A percentile compares a stretch with the other conserved stretches of the same genome.
Evolutionary conservation across 306 rosid genomes (phyloP).

Genomic region (Herpetospermum pedunculosum): DNA sequence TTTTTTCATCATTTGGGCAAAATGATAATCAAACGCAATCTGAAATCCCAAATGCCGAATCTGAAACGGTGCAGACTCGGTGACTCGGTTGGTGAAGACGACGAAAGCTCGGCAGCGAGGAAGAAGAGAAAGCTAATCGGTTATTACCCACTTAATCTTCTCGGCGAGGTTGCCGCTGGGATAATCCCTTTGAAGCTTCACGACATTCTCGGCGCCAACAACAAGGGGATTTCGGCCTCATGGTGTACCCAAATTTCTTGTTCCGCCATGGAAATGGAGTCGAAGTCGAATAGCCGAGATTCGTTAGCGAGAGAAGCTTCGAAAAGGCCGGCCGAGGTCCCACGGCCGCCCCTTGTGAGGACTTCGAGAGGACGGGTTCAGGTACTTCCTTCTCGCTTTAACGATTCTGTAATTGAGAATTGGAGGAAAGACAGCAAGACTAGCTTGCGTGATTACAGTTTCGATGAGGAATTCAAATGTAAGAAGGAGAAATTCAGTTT

Average conservation of each 20-base stretch:
- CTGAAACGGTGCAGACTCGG: constrained; percentile 67
- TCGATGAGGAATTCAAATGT: constrained; percentile 42
- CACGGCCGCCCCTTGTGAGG: constrained; percentile 81
- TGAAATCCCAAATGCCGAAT: constrained; percentile 98
- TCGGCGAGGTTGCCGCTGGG: constrained; percentile 78
- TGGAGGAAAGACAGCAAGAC: constrained; percentile 81
- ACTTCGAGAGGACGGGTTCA: constrained; percentile 94
- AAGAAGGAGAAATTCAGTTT: constrained; percentile 42
- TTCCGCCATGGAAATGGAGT: constrained; percentile 42
- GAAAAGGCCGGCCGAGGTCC: constrained; percentile 31
- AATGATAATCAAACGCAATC: constrained; percentile 89
- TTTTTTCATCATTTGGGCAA: neutral
- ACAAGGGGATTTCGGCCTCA: constrained; percentile 49
- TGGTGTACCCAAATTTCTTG: constrained; percentile 55
- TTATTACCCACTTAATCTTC: constrained; percentile 74
- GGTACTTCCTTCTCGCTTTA: constrained; percentile 95
- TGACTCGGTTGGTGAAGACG: constrained; percentile 62
- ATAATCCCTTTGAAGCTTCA: constrained; percentile 58
- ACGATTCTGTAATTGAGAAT: constrained; percentile 90
- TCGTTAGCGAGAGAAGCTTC: constrained; percentile 18
- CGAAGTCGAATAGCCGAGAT: constrained; percentile 25
- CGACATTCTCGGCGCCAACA: constrained; percentile 45
- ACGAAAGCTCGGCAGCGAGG: constrained; percentile 41
- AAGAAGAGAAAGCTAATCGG: constrained; percentile 73
- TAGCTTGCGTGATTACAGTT: constrained; percentile 30